Base-by-base conservation (phyloP, 2,329 filamentous ascomycete genomes). In the Cytospora leucostoma region DNA sequence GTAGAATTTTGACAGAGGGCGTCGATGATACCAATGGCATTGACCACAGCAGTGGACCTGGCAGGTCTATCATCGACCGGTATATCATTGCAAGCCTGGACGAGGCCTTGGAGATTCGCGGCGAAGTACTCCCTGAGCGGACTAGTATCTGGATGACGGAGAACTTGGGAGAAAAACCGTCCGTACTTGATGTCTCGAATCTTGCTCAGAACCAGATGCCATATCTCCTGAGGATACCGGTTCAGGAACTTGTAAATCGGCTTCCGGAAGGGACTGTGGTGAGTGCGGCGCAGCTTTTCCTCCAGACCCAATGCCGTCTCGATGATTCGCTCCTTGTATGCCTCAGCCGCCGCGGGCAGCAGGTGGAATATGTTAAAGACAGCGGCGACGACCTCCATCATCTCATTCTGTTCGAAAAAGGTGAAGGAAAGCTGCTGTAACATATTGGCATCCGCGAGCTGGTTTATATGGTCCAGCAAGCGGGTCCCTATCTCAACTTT, bases 311-410 rank as follows among this genome's bases (percentile, higher is more conserved):
- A 81, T n/a, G 96, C 92, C 58, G 90, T 91, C 68, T 96, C 90
- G 56, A 98, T 92, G 51, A 99, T 84, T 35, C 91, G 87, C 65
- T 93, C 92, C 75, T 98, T 93, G 74, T 99, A 99, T 17, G 89
- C 88, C 65, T 93, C 91, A 1, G 96, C 96, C 11, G 92, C 92
- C 0, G 92, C 84, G 0, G 96, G 95, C 5, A 99, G 82, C n/a
- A 99, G 83, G 73, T 98, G 93, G 75, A 99, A 99, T 62, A 99
- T 94, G 72, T 97, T 95, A 74, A 99, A 90, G 60, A 98, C 96
- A 0, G 94, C 92, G 3, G 93, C 91, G 44, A 98, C 92, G 54
- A 98, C 90, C 77, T 95, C 96, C 89, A 99, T 97, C 69, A 92
- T 88, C 15, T 86, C 85, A 69, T 95, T 91, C 73, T 98, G 93